phyloP scores from a whole-genome alignment of 768 basidiomycete species.

The Saitozyma podzolica region DNA sequence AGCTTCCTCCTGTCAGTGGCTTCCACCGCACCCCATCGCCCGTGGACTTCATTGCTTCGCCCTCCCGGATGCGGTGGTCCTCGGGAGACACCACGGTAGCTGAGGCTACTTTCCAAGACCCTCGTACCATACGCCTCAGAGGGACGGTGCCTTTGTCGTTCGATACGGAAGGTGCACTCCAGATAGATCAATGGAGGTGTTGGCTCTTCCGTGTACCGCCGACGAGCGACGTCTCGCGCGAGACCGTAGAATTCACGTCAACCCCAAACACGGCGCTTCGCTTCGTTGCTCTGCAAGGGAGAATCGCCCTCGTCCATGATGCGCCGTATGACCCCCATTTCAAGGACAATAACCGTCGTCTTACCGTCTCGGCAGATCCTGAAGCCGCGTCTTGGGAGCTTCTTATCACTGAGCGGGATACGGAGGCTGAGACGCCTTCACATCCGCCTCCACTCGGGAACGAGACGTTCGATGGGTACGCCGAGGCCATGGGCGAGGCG shows the following conservation, averaged over 20 bases:
- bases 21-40: neutral
- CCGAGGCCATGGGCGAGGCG: neutral
- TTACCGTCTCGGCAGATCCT: neutral
- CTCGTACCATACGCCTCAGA: neutral
- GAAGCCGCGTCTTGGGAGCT: neutral
- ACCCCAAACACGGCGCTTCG: neutral
- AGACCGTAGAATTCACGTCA: neutral
- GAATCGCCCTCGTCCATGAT: neutral
- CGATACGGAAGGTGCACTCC: slow-evolving; percentile 1
- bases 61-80: neutral
- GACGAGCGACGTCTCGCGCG: neutral
- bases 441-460: neutral
- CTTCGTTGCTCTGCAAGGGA: neutral
- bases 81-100: neutral
- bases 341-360: neutral
- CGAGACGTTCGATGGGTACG: neutral
- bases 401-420: neutral
- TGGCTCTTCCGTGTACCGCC: neutral
- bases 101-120: neutral
- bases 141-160: neutral
- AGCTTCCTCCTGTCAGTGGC: neutral
- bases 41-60: neutral
- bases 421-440: neutral
- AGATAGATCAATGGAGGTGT: neutral
- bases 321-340: neutral